Evolutionary conservation across 768 basidiomycete genomes (phyloP).

Genomic region (Sporobolomyces pararoseus): DNA sequence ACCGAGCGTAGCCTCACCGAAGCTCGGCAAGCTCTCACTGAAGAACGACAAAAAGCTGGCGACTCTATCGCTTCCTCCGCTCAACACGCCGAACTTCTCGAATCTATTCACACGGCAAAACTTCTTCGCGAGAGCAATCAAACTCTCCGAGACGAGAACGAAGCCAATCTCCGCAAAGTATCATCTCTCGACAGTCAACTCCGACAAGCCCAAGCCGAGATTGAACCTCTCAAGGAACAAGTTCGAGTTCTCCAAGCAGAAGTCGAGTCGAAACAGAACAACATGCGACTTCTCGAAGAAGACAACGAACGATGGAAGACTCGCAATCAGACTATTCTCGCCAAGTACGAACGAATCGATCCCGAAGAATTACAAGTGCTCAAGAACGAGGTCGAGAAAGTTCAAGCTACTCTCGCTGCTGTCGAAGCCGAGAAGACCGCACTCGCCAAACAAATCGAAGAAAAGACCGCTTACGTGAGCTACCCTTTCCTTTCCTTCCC

Average conservation of each 20-base stretch:
- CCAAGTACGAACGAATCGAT: constrained; percentile 87
- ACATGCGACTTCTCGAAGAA: constrained; percentile 66
- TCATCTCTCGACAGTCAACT: constrained; percentile 55
- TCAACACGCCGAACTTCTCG: constrained; percentile 77
- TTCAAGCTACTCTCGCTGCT: constrained; percentile 31
- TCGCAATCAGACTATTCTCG: constrained; percentile 71
- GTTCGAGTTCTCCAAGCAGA: constrained; percentile 66
- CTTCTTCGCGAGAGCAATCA: constrained; percentile 83
- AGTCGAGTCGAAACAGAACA: constrained; percentile 64
- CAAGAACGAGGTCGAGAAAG: constrained; percentile 58
- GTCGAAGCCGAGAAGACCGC: constrained; percentile 25
- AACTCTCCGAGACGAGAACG: constrained; percentile 72
- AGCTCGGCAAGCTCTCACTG: constrained; percentile 58
- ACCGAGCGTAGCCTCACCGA: constrained; percentile 67
- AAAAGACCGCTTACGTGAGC: constrained; percentile 27
- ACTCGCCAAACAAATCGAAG: constrained; percentile 11
- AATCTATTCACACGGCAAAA: constrained; percentile 80
- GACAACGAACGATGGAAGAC: constrained; percentile 80
- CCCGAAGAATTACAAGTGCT: constrained; percentile 76
- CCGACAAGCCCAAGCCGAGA: constrained; percentile 58
- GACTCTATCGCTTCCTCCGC: constrained; percentile 67
- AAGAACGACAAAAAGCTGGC: constrained; percentile 79
- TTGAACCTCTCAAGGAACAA: constrained; percentile 72
- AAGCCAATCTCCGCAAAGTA: constrained; percentile 65
- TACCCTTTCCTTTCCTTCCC: neutral